Base-by-base conservation (phyloP, 2,329 filamentous ascomycete genomes). In the Alternaria conjuncta region DNA sequence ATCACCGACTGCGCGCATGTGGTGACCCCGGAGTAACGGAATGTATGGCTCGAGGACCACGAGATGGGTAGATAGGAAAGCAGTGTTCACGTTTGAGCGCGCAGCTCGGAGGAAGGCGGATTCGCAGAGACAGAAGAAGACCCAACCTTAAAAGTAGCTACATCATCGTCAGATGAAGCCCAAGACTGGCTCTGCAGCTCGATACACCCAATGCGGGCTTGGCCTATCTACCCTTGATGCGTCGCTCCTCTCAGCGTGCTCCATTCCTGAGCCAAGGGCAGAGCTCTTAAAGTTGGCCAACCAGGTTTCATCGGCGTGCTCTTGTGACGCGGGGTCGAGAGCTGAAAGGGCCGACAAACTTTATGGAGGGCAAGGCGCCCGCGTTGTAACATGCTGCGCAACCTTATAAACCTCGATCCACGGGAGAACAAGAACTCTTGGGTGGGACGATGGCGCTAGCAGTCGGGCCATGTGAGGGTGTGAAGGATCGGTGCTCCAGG, bases 271-370 rank as follows among this genome's bases (percentile, higher is more conserved):
- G 68, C 63, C 61, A 63, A 68, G 63, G 21, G 46, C 20, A 58
- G 13, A 54, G 55, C 41, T 60, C n/a, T 68, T 55, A 60, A 58
- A 58, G 60, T 66, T 64, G 57, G 58, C 66, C 66, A 67, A 63
- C 57, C 58, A 56, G 36, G 23, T 59, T 65, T 45, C 58, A 61
- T 61, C 60, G 41, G 50, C 46, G 20, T 65, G 64, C 46, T 65
- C 69, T 66, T 69, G 66, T 71, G 68, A 72, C 67, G 68, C 68
- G 66, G 66, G 68, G 68, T 60, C 47, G 53, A 44, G 23, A 59
- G 54, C 59, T 62, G 47, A 44, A 46, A 57, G 49, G 51, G 51
- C 63, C 55, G 55, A 51, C 62, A 60, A 30, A 44, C 28, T 49
- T 60, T 45, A 21, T 44, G 20, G 41, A 54, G 20, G 53, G 26